Base-by-base conservation (phyloP, 2,329 filamentous ascomycete genomes). In the Ophiocordyceps robertsii region DNA sequence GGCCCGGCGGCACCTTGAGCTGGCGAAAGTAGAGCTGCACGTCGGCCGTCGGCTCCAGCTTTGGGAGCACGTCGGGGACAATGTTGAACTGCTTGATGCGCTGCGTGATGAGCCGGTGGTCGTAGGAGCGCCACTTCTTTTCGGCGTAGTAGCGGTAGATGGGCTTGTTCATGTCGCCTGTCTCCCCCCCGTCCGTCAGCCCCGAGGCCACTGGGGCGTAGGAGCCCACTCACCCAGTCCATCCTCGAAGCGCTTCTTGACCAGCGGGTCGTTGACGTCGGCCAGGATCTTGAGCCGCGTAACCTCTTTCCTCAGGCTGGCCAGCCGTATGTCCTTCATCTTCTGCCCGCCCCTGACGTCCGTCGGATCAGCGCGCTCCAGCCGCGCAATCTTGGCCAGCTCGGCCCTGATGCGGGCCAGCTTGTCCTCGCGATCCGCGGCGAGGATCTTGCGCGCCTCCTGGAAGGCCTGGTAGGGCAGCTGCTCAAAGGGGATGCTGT, bases 381-480 rank as follows among this genome's bases (percentile, higher is more conserved):
- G 61, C 46, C 72, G 69, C 43, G 75, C 73, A 56, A 98, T 83
- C 60, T 81, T 78, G 46, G 70, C 70, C 40, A 80, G 65, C 62
- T 86, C 78, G 27, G 63, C 69, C 40, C 75, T 66, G 44, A 98
- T 90, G 55, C 80, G 69, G 46, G 72, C 67, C 40, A 96, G 54
- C 68, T 95, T 96, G 64, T 90, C 76, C 50, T 80, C 69, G 35
- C 90, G 77, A 60, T 98, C 92, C 43, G 76, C 77, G 42, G 79
- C 72, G 43, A 98, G 69, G 39, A 96, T 65, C 59, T 87, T 85
- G 48, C 89, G 78, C 35, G 92, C 92, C 67, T 95, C 89, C 65
- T 98, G 92, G 68, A 96, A 98, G 64, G 86, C 92, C 72, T 96
- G 90, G 67, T 93, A 98, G 16, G 92, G 92, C 51, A 98, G 69